These are phyloP conservation scores for Backusella psychrophila DNA, from an alignment of 192 early-diverging fungal genomes.

Conservation along the genomic window DNA sequence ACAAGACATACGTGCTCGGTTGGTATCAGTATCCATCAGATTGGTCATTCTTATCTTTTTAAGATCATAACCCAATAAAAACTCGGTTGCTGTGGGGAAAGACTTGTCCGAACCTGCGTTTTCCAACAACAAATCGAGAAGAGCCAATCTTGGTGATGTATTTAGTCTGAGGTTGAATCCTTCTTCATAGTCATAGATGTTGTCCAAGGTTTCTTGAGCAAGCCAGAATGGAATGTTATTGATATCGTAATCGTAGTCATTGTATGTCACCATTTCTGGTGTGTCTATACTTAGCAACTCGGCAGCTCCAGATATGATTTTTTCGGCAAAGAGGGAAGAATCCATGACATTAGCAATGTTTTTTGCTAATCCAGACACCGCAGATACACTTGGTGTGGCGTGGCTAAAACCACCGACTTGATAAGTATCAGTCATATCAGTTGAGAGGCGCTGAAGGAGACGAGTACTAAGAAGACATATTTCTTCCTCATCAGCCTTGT, in stretches of 20 bases:
- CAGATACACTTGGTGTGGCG: not conserved
- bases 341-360: slow-evolving; percentile 72
- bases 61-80: slow-evolving; percentile 80
- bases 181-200: slow-evolving; percentile 24
- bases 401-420: slow-evolving; percentile 39
- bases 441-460: slow-evolving; percentile 74
- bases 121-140: slow-evolving; percentile 80
- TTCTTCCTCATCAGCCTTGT: slow-evolving; percentile 63
- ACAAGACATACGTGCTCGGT: slow-evolving; percentile 39
- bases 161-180: not conserved
- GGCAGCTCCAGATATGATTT: slow-evolving; percentile 79
- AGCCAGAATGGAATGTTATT: slow-evolving; percentile 34
- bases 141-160: slow-evolving; percentile 69
- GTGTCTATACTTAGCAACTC: slow-evolving; percentile 70
- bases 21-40: slow-evolving; percentile 43
- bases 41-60: slow-evolving; percentile 20
- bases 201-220: slow-evolving; percentile 18
- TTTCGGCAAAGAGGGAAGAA: slow-evolving; percentile 55
- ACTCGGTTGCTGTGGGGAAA: slow-evolving; percentile 81
- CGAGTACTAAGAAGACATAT: slow-evolving; percentile 74
- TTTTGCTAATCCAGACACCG: slow-evolving; percentile 53
- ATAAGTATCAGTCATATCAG: slow-evolving; percentile 59
- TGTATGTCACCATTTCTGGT: slow-evolving; percentile 19
- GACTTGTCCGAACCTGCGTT: slow-evolving; percentile 60
- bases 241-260: slow-evolving; percentile 32